Conservation (phyloP, 371 early-diverging fungal species). For the Mortierella sp. region DNA sequence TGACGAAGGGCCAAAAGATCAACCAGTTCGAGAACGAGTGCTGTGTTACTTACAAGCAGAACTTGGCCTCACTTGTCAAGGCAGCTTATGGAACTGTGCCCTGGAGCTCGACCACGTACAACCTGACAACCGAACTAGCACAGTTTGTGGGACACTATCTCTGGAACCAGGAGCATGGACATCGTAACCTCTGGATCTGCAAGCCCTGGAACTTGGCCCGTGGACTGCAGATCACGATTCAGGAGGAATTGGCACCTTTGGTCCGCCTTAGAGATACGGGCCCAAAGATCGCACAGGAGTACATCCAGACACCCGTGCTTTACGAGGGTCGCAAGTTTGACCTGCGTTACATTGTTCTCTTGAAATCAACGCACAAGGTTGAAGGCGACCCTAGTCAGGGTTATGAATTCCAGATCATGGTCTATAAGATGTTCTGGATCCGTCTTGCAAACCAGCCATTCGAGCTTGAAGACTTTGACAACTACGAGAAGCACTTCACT, state of each 20-base stretch:
- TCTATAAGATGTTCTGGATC: conserved; percentile 73
- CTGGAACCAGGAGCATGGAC: conserved; percentile 51
- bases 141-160: conserved; percentile 66
- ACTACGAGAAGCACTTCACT: conserved; percentile 70
- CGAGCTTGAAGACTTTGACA: conserved; percentile 58
- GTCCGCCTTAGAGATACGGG: conserved; percentile 65
- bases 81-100: conserved; percentile 62
- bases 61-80: conserved; percentile 62
- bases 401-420: conserved; percentile 57
- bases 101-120: conserved; percentile 66
- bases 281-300: conserved; percentile 66
- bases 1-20: conserved; percentile 60
- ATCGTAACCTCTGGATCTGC: conserved; percentile 64
- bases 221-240: conserved; percentile 62
- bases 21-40: conserved; percentile 67
- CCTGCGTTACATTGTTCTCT: conserved; percentile 66
- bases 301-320: conserved; percentile 64
- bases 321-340: conserved; percentile 72
- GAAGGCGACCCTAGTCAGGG: conserved; percentile 46
- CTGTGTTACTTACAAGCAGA: conserved; percentile 64
- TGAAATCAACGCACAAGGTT: conserved; percentile 56
- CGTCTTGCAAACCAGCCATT: conserved; percentile 66
- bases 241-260: conserved; percentile 58
- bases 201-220: conserved; percentile 70
- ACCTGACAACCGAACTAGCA: conserved; percentile 59